A percentile compares a stretch with the other conserved stretches of the same genome.
Evolutionary conservation across 176 grass and related monocot species (phyloP).

Genomic region (Juncus effusus): DNA sequence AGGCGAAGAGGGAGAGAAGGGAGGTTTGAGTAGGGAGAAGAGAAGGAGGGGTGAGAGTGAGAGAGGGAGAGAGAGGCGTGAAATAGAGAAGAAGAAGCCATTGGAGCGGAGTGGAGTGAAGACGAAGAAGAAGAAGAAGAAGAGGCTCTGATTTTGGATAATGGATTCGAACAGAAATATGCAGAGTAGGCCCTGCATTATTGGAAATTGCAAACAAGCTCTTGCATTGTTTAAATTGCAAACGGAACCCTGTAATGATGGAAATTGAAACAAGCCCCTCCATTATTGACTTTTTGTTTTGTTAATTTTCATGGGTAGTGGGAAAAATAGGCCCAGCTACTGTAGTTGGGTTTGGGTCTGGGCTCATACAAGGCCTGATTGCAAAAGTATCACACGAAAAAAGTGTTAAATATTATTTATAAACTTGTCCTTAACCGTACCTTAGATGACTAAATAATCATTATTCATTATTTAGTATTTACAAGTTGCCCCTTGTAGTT

Average conservation of each 20-base stretch:
- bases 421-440: no score
- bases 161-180: neutral
- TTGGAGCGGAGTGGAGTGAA: neutral
- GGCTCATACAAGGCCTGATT: no score
- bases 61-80: conserved; percentile 2
- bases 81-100: conserved; percentile 15
- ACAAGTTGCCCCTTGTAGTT: no score
- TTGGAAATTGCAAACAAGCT: no score
- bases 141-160: conserved; percentile 20
- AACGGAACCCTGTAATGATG: no score
- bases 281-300: neutral
- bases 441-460: no score
- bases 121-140: neutral
- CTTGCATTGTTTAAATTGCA: no score
- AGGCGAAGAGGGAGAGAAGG: conserved; percentile 5
- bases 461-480: no score
- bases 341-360: no score
- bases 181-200: no score
- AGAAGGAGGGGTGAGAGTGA: neutral
- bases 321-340: neutral
- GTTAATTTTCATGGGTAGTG: neutral
- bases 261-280: neutral
- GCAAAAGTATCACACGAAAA: no score
- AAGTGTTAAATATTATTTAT: no score
- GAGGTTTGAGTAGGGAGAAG: conserved; percentile 17